Evolutionary conservation across 805 yeast species (phyloP).

Genomic region (Myxozyma vanderwaltii): DNA sequence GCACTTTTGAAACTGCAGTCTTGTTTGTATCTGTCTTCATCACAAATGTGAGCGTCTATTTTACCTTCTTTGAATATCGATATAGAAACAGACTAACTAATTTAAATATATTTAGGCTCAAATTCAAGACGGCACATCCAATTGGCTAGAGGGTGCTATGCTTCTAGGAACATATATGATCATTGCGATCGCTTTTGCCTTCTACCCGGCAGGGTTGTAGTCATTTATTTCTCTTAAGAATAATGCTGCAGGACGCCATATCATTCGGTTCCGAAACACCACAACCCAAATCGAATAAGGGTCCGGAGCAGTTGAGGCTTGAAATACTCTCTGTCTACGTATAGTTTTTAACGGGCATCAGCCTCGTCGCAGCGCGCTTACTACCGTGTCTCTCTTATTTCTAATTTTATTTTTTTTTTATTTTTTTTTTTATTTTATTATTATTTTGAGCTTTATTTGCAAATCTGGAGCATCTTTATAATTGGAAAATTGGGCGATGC

Average conservation of each 20-base stretch:
- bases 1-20: constrained; percentile 91
- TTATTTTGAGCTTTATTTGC: no score
- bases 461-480: no score
- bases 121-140: constrained; percentile 89
- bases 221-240: background rate
- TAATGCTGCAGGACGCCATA: background rate
- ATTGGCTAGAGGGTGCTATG: constrained; percentile 97
- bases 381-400: no score
- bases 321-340: no score
- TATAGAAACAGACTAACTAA: background rate
- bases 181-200: constrained; percentile 86
- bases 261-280: background rate
- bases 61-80: background rate
- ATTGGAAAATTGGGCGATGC: background rate
- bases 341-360: no score
- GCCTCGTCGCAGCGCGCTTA: no score
- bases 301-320: no score
- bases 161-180: constrained; percentile 81
- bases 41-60: constrained; percentile 51
- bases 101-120: constrained; percentile 28
- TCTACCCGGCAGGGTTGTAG: constrained; percentile 59
- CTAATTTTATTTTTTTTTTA: no score
- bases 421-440: no score
- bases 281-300: no score
- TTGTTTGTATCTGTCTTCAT: constrained; percentile 87